These are phyloP conservation scores for Camelina hispida DNA, from an alignment of 345 rosid species.

Conservation along the genomic window DNA sequence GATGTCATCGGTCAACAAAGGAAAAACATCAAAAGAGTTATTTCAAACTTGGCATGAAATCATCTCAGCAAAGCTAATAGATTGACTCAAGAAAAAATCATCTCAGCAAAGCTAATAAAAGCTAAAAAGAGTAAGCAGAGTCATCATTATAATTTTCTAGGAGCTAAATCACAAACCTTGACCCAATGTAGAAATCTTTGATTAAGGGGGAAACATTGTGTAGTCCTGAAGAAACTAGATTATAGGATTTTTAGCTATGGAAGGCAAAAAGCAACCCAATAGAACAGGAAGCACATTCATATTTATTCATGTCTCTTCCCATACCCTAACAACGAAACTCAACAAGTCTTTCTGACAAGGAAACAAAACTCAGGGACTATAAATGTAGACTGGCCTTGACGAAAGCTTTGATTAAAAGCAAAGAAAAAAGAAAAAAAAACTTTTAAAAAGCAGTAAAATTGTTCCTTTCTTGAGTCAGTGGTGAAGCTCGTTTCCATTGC, in stretches of 20 bases:
- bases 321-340: constrained; percentile 29
- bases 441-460: neutral
- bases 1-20: constrained; percentile 28
- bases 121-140: no score
- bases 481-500: constrained; percentile 70
- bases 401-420: constrained; percentile 4
- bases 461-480: constrained; percentile 37
- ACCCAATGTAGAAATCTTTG: no score
- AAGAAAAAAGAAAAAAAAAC: neutral
- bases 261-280: constrained; percentile 36
- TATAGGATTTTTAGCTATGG: constrained; percentile 12
- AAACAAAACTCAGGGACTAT: constrained; percentile 39
- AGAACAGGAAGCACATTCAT: constrained; percentile 45
- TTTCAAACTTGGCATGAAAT: no score
- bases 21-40: no score
- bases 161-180: no score
- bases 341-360: constrained; percentile 37
- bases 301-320: constrained; percentile 41
- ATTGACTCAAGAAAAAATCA: neutral
- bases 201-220: neutral
- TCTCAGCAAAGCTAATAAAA: no score
- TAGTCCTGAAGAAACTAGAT: neutral
- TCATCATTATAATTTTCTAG: no score
- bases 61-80: no score
- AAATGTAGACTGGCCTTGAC: constrained; percentile 31